phyloP scores from a whole-genome alignment of 345 rosid species.

The Tarenaya hassleriana region DNA sequence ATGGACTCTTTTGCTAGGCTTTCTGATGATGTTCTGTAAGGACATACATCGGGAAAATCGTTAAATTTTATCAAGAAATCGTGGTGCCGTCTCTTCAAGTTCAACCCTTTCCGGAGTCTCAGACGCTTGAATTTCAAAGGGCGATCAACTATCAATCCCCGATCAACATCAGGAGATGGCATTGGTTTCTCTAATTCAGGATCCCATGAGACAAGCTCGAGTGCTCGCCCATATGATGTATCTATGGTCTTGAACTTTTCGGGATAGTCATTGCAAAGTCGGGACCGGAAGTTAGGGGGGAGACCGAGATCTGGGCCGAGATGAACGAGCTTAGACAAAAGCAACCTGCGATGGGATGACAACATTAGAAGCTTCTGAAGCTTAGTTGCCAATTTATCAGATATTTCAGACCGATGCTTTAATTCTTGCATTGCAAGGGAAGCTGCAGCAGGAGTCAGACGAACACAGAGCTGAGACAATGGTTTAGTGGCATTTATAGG shows the following conservation, averaged over 20 bases:
- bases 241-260: constrained; percentile 67
- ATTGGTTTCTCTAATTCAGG: constrained; percentile 46
- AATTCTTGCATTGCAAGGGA: constrained; percentile 52
- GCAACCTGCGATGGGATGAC: constrained; percentile 59
- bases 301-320: constrained; percentile 84
- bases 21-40: constrained; percentile 44
- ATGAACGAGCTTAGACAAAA: constrained; percentile 78
- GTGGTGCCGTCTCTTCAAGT: constrained; percentile 57
- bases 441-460: constrained; percentile 63
- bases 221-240: constrained; percentile 75
- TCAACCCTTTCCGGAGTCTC: constrained; percentile 70
- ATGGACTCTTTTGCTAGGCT: constrained; percentile 46
- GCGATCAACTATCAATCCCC: constrained; percentile 65
- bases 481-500: constrained; percentile 75
- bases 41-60: constrained; percentile 63
- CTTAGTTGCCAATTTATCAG: constrained; percentile 54
- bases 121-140: constrained; percentile 74
- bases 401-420: constrained; percentile 45
- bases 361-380: constrained; percentile 89
- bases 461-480: constrained; percentile 60
- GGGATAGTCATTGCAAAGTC: constrained; percentile 74
- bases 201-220: constrained; percentile 84
- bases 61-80: constrained; percentile 54
- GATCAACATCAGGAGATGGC: constrained; percentile 31
- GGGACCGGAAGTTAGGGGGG: constrained; percentile 77